Base-by-base conservation (phyloP, 768 basidiomycete species). In the Lactarius vividus region DNA sequence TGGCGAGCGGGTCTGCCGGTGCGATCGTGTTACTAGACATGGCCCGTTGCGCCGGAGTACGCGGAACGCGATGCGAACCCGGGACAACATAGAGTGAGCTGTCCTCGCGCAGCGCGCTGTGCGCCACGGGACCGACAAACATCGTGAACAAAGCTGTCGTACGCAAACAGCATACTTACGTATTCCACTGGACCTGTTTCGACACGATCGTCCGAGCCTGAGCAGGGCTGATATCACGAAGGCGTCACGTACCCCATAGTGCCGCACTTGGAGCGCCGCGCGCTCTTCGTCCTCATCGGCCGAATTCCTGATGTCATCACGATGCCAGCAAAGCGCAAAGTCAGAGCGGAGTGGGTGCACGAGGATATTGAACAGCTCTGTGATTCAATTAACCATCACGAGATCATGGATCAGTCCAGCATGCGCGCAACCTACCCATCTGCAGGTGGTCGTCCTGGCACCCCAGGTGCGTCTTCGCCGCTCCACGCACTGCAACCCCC, bases 321-420 rank as follows among this genome's bases (percentile, higher is more conserved):
- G 83, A 73, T 92, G 91, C 89, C 91, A 92, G 44, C 89, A 79
- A 59, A 92, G 77, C 2, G 89, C 88, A 73, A 91, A 92, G 55
- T 85, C 80, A 65, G 87, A 85, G 5, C 74, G 71, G 11, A 78
- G 62, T 0, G 90, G 91, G 72, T 92, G 89, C 39, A 92, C 86
- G 26, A 92, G 78, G 61, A 91, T 72, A 71, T 91, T 92, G 74
- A 91, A 91, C 29, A 91, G 74, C 71, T 92, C 91, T 90, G 61
- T 33, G 8, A 3, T 33, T 33, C n/a, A 35, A 35, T 13, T 37
- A 39, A 39, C 1, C 15, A 39, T 15, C 11, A 33, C 35, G 11
- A 2, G 46, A 13, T 49, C 23, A 23, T 13, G 2, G 46, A 13
- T n/a, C 20, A 67, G 10, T 16, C 16, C 40, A n/a, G n/a, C 44